These are phyloP conservation scores for Xenosphaeropsis pyriputrescens DNA, from an alignment of 2,329 filamentous ascomycete species.

Conservation along the genomic window DNA sequence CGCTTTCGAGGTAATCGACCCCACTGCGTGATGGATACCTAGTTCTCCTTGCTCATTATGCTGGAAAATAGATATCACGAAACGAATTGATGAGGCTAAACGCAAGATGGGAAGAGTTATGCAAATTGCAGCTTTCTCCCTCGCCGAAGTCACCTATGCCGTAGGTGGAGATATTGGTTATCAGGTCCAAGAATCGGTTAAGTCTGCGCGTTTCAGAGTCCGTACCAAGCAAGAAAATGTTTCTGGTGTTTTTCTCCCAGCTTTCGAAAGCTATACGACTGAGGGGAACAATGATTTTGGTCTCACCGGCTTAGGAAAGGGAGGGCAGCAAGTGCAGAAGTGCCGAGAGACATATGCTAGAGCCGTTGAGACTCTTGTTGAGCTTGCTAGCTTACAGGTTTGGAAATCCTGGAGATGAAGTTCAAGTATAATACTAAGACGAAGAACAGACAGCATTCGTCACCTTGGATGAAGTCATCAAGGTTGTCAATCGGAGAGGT, in stretches of 20 bases:
- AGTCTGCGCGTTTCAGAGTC: constrained; percentile 82
- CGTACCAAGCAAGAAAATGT: constrained; percentile 97
- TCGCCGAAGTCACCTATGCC: constrained; percentile 94
- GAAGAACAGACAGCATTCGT: constrained; percentile 70
- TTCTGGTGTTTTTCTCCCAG: constrained; percentile 83
- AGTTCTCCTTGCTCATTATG: neutral
- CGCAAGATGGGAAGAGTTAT: constrained; percentile 98
- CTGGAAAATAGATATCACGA: constrained; percentile 70
- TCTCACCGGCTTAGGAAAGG: constrained; percentile 88
- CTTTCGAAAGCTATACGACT: constrained; percentile 80
- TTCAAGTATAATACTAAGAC: too few species aligned
- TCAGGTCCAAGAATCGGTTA: constrained; percentile 93
- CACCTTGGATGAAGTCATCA: constrained; percentile 96
- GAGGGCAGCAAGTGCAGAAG: constrained; percentile 89
- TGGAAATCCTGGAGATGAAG: constrained; percentile 2
- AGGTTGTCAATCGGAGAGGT: constrained; percentile 94
- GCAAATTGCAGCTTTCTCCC: constrained; percentile 96
- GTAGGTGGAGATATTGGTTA: constrained; percentile 92
- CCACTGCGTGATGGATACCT: too few species aligned
- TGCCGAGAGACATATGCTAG: constrained; percentile 92
- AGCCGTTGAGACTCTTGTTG: constrained; percentile 89
- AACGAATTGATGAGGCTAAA: constrained; percentile 95
- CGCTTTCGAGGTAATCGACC: constrained; percentile 64
- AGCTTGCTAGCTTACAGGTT: constrained; percentile 80
- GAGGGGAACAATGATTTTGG: constrained; percentile 94